Base-by-base conservation (phyloP, 2,329 filamentous ascomycete species). In the Fusarium illudens region DNA sequence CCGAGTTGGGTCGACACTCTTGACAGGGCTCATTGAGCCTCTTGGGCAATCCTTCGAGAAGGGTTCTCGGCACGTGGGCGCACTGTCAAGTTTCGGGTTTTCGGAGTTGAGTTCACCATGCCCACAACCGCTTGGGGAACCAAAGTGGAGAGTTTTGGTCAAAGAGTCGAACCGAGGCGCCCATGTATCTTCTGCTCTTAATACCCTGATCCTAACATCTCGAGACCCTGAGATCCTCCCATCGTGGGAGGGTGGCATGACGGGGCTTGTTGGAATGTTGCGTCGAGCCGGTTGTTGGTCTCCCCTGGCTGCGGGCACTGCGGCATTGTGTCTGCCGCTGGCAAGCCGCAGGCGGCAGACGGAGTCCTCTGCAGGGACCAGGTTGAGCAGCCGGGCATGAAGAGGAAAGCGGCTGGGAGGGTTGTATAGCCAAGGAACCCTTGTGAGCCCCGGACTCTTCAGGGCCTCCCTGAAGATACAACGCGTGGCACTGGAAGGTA, bases 21-120 rank as follows among this genome's bases (percentile, higher is more conserved):
- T 36, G 53, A 34, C 30, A 27, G n/a, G 25, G 19, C 25, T 22
- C 29, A 11, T 57, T 53, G 29, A 36, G 42, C 42, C 42, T 48
- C 58, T 10, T 39, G 54, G 29, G 61, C 55, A 54, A 64, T 53
- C 50, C 61, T 69, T 69, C 66, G 56, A 72, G 62, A 71, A 69
- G 52, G 17, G 19, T 65, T 72, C 66, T 42, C 50, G 64, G 58
- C 62, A 59, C 60, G 58, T 69, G 70, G 65, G 33, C 44, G 46
- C 39, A 46, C 46, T 46, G 50, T 61, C 54, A 30, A 50, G 33
- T 46, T 30, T 57, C 32, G 48, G 27, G 27, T n/a, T 17, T 37
- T 54, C 36, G 51, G 51, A 58, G 63, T 62, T 66, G 57, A 51
- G 61, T 52, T 55, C 44, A 32, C 7, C 20, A 27, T 29, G 15